A percentile compares a stretch with the other conserved stretches of the same genome.
These are phyloP conservation scores for Xylaria bambusicola DNA, from an alignment of 495 filamentous ascomycete species.

Conservation along the genomic window DNA sequence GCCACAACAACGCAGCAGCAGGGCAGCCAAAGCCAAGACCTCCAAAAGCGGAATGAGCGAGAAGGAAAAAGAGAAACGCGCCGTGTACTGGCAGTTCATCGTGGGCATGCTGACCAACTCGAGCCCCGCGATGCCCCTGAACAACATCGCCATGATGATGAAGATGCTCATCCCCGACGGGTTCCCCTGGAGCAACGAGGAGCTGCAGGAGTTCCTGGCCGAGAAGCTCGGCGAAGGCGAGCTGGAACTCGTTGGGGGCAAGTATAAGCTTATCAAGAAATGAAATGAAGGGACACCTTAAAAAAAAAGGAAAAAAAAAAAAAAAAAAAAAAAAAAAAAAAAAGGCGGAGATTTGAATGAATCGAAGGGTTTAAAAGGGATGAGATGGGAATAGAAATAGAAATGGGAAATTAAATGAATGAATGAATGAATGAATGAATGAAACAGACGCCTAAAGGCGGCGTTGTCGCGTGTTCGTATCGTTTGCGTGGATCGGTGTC, in stretches of 20 bases:
- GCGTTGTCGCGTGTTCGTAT: too few relatives aligned
- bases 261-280: slow-evolving; percentile 63
- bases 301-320: too few relatives aligned
- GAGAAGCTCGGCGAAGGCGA: slow-evolving; percentile 71
- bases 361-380: too few relatives aligned
- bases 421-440: too few relatives aligned
- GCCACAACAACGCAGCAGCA: too few relatives aligned
- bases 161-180: slow-evolving; percentile 84
- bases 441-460: too few relatives aligned
- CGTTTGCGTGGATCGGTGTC: too few relatives aligned
- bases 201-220: slow-evolving; percentile 74
- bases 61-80: slow-evolving; percentile 71
- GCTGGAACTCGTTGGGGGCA: slow-evolving; percentile 73
- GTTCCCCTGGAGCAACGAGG: slow-evolving; percentile 75
- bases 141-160: slow-evolving; percentile 89
- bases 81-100: slow-evolving; percentile 87
- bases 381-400: too few relatives aligned
- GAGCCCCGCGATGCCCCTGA: slow-evolving; percentile 70
- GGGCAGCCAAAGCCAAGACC: too few relatives aligned
- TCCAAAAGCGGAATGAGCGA: slow-evolving; percentile 35
- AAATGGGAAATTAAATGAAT: too few relatives aligned
- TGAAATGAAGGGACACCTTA: slow-evolving; percentile 29
- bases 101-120: slow-evolving; percentile 93
- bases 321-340: too few relatives aligned
- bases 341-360: too few relatives aligned